These are phyloP conservation scores for Apiospora rasikravindrae DNA, from an alignment of 2,329 filamentous ascomycete genomes.

Conservation along the genomic window DNA sequence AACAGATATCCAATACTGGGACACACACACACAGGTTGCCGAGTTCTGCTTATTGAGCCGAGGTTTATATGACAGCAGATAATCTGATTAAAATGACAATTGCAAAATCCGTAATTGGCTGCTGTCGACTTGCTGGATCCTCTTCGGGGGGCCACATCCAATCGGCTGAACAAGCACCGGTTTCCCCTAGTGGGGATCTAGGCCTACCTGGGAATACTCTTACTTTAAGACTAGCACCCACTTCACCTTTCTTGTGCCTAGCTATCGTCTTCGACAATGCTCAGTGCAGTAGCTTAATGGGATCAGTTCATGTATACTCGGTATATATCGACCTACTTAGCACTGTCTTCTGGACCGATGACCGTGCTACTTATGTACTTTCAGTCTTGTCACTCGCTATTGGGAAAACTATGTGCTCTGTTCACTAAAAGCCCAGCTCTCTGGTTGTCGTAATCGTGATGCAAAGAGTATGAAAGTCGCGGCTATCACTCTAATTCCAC, in stretches of 20 bases:
- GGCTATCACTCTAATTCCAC: neutral
- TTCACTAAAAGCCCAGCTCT: neutral
- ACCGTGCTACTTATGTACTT: neutral
- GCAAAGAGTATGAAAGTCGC: neutral
- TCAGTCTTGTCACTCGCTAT: neutral
- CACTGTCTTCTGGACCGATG: neutral
- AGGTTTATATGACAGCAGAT: neutral
- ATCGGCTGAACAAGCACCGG: neutral
- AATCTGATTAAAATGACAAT: constrained; percentile 11
- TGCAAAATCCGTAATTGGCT: neutral
- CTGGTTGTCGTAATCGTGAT: neutral
- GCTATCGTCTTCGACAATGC: no score
- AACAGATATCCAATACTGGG: neutral
- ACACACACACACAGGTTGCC: neutral
- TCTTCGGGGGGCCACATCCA: neutral
- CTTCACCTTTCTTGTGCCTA: neutral
- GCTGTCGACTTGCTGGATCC: neutral
- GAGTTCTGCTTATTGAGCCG: neutral
- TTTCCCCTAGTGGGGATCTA: constrained; percentile 6
- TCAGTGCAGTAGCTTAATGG: neutral
- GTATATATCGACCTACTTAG: neutral
- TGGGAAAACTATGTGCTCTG: no score
- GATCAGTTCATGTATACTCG: no score
- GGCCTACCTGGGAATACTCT: neutral
- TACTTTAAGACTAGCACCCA: neutral